Evolutionary conservation across 2,329 filamentous ascomycete species (phyloP).

Genomic region (Westerdykella ornata): DNA sequence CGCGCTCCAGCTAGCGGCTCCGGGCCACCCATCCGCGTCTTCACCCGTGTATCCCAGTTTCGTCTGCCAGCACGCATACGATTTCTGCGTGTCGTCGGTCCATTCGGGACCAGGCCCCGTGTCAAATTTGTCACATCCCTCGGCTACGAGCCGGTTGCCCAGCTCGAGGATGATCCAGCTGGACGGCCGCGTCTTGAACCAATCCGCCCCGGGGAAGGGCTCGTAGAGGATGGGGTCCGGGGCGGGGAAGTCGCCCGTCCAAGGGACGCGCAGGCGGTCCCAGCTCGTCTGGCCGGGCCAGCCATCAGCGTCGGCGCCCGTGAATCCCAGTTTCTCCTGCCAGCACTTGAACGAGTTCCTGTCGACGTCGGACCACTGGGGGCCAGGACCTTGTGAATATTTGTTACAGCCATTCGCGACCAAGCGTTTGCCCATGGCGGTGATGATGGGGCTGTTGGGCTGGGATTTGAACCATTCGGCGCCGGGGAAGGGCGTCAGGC

Average conservation of each 20-base stretch:
- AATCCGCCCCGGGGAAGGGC: too few species aligned
- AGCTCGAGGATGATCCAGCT: too few species aligned
- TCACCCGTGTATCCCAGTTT: too few species aligned
- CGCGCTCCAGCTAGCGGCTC: too few species aligned
- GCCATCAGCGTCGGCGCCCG: not conserved
- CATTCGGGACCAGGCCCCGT: too few species aligned
- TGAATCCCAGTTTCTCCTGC: not conserved
- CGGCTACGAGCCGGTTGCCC: too few species aligned
- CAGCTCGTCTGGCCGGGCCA: not conserved
- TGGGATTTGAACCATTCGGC: not conserved
- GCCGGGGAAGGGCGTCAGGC: not conserved
- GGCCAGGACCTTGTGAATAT: not conserved
- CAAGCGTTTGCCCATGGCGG: not conserved
- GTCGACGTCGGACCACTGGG: not conserved
- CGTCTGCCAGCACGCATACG: too few species aligned
- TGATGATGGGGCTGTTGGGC: not conserved
- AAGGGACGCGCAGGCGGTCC: not conserved
- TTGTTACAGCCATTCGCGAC: not conserved
- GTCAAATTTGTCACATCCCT: too few species aligned
- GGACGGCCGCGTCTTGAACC: too few species aligned
- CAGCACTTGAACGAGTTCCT: not conserved
- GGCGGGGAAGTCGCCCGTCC: not conserved
- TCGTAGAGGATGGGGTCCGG: too few species aligned
- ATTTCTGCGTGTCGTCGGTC: too few species aligned
- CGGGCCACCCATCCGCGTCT: too few species aligned